These are phyloP conservation scores for Linnemannia elongata DNA, from an alignment of 192 early-diverging fungal genomes.

Conservation along the genomic window DNA sequence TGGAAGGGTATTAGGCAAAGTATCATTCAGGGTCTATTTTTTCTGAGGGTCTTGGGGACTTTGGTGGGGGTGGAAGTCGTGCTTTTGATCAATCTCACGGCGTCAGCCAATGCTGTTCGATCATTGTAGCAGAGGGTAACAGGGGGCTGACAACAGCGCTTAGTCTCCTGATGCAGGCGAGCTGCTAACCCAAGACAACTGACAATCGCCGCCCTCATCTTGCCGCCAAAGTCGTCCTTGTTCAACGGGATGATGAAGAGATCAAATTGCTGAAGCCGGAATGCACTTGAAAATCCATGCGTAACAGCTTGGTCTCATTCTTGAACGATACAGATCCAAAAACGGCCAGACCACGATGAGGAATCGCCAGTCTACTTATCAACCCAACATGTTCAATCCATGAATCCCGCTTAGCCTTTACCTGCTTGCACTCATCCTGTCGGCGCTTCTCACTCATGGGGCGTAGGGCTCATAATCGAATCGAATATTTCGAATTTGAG, in stretches of 20 bases:
- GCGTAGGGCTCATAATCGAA: too few relatives aligned
- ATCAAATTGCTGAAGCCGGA: conserved; percentile 28
- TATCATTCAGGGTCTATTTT: too few relatives aligned
- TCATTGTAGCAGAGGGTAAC: background rate
- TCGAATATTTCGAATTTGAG: too few relatives aligned
- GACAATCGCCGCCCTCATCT: conserved; percentile 26
- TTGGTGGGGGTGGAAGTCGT: conserved; percentile 17
- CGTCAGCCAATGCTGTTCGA: background rate
- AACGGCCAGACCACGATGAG: conserved; percentile 18
- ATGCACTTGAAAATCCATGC: conserved; percentile 27
- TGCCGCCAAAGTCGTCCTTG: conserved; percentile 26
- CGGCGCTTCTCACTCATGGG: conserved; percentile 6
- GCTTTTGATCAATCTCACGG: background rate
- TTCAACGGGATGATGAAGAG: conserved; percentile 22
- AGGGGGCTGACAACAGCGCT: background rate
- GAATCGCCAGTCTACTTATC: background rate
- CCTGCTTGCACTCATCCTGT: conserved; percentile 22
- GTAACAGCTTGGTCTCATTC: conserved; percentile 24
- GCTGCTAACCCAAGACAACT: conserved; percentile 29
- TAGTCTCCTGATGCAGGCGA: conserved; percentile 10
- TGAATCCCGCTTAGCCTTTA: conserved; percentile 14
- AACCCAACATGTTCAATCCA: conserved; percentile 24
- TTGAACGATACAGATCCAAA: conserved; percentile 25
- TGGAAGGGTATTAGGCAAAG: too few relatives aligned
- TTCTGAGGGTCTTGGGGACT: too few relatives aligned